Evolutionary conservation across 768 basidiomycete genomes (phyloP).

Genomic region (Trametes meyenii): DNA sequence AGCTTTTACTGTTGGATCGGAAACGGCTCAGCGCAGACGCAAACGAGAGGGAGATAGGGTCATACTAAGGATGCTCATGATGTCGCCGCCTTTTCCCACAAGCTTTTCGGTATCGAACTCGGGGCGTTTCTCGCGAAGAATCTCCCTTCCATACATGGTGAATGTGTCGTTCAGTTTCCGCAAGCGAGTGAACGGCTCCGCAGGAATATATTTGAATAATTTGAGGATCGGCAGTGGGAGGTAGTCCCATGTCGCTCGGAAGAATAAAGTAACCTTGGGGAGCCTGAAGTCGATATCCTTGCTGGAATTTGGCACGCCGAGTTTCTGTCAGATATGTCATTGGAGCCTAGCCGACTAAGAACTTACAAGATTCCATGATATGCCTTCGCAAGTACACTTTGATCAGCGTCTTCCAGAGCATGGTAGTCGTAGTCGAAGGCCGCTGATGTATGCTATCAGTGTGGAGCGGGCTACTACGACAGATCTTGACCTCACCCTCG

Average conservation of each 20-base stretch:
- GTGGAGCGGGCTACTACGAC: too few relatives aligned
- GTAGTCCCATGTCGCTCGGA: slow-evolving; percentile 26
- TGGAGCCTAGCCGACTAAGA: too few relatives aligned
- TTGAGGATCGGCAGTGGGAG: slow-evolving; percentile 19
- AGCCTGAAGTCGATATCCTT: slow-evolving; percentile 14
- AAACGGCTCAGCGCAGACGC: too few relatives aligned
- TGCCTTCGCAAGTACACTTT: slow-evolving; percentile 17
- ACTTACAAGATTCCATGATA: slow-evolving; percentile 26
- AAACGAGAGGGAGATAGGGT: too few relatives aligned
- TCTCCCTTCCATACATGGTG: slow-evolving; percentile 4
- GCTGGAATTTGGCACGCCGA: too few relatives aligned
- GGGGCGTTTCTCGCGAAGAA: slow-evolving; percentile 12
- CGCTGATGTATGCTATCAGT: slow-evolving; percentile 2
- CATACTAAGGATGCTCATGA: slow-evolving; percentile 27
- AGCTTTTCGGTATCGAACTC: neutral
- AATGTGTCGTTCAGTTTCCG: slow-evolving; percentile 10
- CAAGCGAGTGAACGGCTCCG: slow-evolving; percentile 6
- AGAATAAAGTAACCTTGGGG: slow-evolving; percentile 4
- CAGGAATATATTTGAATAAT: slow-evolving; percentile 21
- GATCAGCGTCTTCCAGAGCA: slow-evolving; percentile 12
- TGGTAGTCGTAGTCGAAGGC: slow-evolving; percentile 28
- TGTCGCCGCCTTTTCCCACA: slow-evolving; percentile 18
- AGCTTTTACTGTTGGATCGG: slow-evolving; percentile 15
- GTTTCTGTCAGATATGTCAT: too few relatives aligned
- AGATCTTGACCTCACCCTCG: slow-evolving; percentile 6